phyloP scores from a whole-genome alignment of 208 protist genomes.

The Trypanosoma congolense region DNA sequence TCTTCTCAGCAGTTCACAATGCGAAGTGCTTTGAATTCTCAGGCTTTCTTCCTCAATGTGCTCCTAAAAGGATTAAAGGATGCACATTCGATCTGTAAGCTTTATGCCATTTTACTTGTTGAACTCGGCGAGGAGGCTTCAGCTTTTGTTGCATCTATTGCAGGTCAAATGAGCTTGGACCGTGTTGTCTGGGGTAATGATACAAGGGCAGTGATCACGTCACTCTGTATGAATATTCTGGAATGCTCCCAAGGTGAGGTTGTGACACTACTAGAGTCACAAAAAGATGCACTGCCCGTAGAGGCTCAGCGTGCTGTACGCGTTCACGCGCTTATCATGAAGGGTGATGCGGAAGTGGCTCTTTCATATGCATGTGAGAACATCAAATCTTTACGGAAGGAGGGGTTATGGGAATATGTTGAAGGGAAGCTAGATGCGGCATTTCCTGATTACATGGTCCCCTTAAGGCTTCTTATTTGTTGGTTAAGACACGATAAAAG shows the following conservation, averaged over 20 bases:
- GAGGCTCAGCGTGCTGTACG: constrained; percentile 35
- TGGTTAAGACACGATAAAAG: constrained; percentile 32
- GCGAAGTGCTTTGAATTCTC: constrained; percentile 35
- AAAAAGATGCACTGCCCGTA: constrained; percentile 26
- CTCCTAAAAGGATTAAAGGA: constrained; percentile 35
- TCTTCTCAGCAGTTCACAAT: constrained; percentile 11
- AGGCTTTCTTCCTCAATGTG: constrained; percentile 42
- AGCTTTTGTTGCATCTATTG: not conserved
- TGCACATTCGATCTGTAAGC: constrained; percentile 41
- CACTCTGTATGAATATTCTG: constrained; percentile 46
- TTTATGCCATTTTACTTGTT: constrained; percentile 43
- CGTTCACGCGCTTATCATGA: constrained; percentile 31
- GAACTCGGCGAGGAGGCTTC: constrained; percentile 7
- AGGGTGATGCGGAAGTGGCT: constrained; percentile 27
- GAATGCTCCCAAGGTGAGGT: constrained; percentile 15
- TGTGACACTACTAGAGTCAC: constrained; percentile 26
- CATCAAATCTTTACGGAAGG: constrained; percentile 32
- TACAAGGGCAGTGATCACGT: constrained; percentile 23
- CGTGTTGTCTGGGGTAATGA: constrained; percentile 37
- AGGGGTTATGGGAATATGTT: constrained; percentile 32
- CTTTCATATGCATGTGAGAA: constrained; percentile 38
- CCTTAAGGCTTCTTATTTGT: constrained; percentile 39
- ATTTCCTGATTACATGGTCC: constrained; percentile 37
- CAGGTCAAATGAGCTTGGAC: constrained; percentile 20
- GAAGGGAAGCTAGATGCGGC: constrained; percentile 26